Conservation (phyloP, 2,329 filamentous ascomycete species). For the Orbilia ellipsospora region DNA sequence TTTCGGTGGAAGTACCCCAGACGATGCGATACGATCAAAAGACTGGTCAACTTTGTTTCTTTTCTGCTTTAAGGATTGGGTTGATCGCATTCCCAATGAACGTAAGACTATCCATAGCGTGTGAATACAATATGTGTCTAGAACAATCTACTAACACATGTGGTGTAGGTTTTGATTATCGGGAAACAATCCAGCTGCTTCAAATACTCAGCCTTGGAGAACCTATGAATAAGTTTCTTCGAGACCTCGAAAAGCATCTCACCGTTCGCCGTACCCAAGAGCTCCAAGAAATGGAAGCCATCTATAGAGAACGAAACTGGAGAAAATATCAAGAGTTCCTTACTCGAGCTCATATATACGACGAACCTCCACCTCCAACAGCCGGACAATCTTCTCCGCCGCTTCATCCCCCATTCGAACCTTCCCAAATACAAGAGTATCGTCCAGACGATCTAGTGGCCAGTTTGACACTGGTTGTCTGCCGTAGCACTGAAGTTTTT, state of each 20-base stretch:
- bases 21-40: slow-evolving; percentile 37
- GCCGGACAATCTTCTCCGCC: neutral
- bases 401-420: neutral
- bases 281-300: slow-evolving; percentile 41
- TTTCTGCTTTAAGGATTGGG: slow-evolving; percentile 43
- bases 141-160: no score
- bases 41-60: slow-evolving; percentile 43
- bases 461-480: slow-evolving; percentile 16
- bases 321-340: slow-evolving; percentile 41
- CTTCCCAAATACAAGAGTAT: slow-evolving; percentile 6
- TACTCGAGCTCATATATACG: slow-evolving; percentile 10
- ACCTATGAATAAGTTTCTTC: slow-evolving; percentile 51
- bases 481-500: slow-evolving; percentile 42
- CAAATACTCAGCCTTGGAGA: slow-evolving; percentile 42
- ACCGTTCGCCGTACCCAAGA: slow-evolving; percentile 32
- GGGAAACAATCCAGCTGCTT: slow-evolving; percentile 24
- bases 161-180: slow-evolving; percentile 38
- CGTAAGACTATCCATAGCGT: slow-evolving; percentile 13
- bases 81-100: slow-evolving; percentile 30
- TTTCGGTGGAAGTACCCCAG: slow-evolving; percentile 38
- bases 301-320: slow-evolving; percentile 43
- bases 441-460: neutral
- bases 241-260: slow-evolving; percentile 50
- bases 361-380: slow-evolving; percentile 11
- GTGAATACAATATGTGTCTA: no score